A percentile compares a stretch with the other conserved stretches of the same genome.
These are phyloP conservation scores for Fragilaria radians DNA, from an alignment of 108 stramenopile species.

Conservation along the genomic window DNA sequence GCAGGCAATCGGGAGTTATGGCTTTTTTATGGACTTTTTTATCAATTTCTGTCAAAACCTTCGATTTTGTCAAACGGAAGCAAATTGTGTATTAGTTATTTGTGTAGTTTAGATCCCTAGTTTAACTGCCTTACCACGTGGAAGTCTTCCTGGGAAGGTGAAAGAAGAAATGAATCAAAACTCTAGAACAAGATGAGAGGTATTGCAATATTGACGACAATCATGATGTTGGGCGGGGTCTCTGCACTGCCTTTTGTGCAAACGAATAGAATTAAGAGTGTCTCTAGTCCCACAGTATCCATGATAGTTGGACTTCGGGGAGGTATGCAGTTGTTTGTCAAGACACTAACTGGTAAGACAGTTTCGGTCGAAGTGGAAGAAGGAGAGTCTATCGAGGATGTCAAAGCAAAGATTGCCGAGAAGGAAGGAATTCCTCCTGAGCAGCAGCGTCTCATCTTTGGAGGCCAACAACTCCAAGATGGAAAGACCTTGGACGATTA, in stretches of 20 bases:
- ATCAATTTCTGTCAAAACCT: too few species aligned
- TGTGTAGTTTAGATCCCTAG: too few species aligned
- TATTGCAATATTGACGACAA: background rate
- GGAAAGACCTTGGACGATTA: constrained; percentile 93
- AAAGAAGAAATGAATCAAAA: too few species aligned
- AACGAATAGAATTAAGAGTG: background rate
- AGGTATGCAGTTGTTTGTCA: constrained; percentile 95
- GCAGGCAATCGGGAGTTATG: too few species aligned
- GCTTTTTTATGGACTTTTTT: too few species aligned
- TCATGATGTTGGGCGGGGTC: background rate
- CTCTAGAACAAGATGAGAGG: too few species aligned
- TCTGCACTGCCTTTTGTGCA: background rate
- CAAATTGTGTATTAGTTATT: too few species aligned
- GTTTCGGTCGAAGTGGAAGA: constrained; percentile 96
- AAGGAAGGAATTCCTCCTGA: constrained; percentile 96
- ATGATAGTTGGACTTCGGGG: constrained; percentile 41
- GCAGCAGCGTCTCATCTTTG: constrained; percentile 94
- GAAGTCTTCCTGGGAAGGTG: too few species aligned
- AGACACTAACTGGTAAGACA: constrained; percentile 93
- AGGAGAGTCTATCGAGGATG: constrained; percentile 95
- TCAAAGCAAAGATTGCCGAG: constrained; percentile 96
- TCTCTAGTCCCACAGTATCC: constrained; percentile 6
- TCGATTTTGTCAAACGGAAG: too few species aligned
- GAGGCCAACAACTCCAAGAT: constrained; percentile 96
- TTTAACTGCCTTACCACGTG: too few species aligned